Evolutionary conservation across 2,329 filamentous ascomycete species (phyloP).

Genomic region (Mariannaea sp.): DNA sequence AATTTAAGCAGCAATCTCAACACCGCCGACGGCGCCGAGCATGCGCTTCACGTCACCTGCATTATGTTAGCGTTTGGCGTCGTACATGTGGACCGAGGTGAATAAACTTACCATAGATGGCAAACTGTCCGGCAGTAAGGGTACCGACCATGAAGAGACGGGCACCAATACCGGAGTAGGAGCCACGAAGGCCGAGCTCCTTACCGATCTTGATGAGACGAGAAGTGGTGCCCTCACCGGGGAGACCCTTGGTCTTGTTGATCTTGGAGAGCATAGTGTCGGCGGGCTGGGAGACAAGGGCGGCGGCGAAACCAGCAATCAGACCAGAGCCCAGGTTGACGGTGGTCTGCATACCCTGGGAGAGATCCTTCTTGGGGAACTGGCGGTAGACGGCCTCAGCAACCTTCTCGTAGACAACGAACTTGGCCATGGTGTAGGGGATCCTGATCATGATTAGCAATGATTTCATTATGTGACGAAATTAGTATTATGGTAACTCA

Average conservation of each 20-base stretch:
- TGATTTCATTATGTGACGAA: neutral
- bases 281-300: constrained; percentile 85
- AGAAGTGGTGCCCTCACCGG: constrained; percentile 80
- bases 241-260: constrained; percentile 90
- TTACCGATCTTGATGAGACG: constrained; percentile 87
- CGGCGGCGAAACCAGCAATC: constrained; percentile 76
- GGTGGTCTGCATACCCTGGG: constrained; percentile 71
- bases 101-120: constrained; percentile 70
- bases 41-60: constrained; percentile 64
- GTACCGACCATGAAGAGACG: constrained; percentile 69
- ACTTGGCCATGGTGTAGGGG: constrained; percentile 94
- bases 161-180: constrained; percentile 80
- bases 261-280: constrained; percentile 96
- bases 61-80: constrained; percentile 10
- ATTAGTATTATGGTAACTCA: constrained; percentile 41
- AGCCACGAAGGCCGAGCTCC: constrained; percentile 81
- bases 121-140: constrained; percentile 80
- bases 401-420: constrained; percentile 92
- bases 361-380: constrained; percentile 73
- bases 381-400: constrained; percentile 71
- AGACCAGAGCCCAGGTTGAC: constrained; percentile 72
- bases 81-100: neutral
- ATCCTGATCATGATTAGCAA: constrained; percentile 58
- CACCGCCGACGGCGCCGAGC: constrained; percentile 74
- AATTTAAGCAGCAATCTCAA: constrained; percentile 61